Base-by-base conservation (phyloP, 116 monocot species). In the Cymodocea nodosa region DNA sequence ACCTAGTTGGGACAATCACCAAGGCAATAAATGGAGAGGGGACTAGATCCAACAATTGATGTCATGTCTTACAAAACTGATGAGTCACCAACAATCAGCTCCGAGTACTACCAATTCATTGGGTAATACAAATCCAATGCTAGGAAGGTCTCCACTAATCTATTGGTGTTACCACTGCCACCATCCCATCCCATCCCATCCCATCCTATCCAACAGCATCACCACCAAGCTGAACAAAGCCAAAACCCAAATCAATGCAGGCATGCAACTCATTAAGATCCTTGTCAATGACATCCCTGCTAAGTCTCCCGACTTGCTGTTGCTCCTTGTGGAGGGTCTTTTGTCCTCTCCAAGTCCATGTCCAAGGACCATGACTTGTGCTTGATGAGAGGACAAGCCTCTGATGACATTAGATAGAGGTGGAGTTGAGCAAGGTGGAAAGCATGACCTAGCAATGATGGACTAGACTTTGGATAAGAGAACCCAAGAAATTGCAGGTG, bases 1-100 rank as follows among this genome's bases (percentile, higher is more conserved):
- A 79, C 75, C 69, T 57, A 35, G 63, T 82, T 76, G 25, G 84
- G 80, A 34, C 56, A n/a, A n/a, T n/a, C 23, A 73, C 73, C 73
- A 16, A 67, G 67, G 35, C 36, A 35, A 23, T 65, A 73, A 24
- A 73, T 66, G 50, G 66, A 59, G 18, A 73, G 60, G 19, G 73
- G 73, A 49, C 73, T 73, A n/a, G 34, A 65, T 7, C 19, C 55
- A 55, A 48, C 55, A n/a, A 65, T 65, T 4, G 48, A 34, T 13
- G 69, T 12, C 12, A 56, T 20, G 30, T 64, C 53, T 23, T 56
- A 36, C 16, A n/a, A 25, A 17, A n/a, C 19, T 15, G 52, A 23
- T 30, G 34, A 13, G 15, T 36, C 52, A 22, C 54, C 53, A 4
- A 20, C 22, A 6, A 54, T 13, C 0, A 36, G 14, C 1, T 35